phyloP scores from a whole-genome alignment of 768 basidiomycete genomes.

The Leccinum uliginosum region DNA sequence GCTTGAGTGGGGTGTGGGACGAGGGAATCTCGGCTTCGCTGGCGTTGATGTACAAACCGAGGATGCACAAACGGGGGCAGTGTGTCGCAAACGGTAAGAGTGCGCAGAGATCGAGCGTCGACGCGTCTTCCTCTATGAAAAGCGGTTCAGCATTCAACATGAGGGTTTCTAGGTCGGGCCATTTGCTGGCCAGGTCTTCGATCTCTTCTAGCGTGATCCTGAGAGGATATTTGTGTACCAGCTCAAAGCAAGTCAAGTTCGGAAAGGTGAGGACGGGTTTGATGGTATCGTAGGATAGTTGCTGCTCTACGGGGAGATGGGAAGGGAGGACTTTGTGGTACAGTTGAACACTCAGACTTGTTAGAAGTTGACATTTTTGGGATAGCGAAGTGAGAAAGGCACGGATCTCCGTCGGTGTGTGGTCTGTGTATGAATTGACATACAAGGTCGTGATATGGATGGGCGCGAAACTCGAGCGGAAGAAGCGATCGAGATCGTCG shows the following conservation, averaged over 20 bases:
- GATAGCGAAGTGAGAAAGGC: slow-evolving; percentile 42
- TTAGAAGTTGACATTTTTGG: slow-evolving; percentile 46
- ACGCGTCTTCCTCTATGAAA: slow-evolving; percentile 10
- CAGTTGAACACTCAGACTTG: slow-evolving; percentile 38
- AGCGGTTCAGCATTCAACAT: slow-evolving; percentile 47
- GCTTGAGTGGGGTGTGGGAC: slow-evolving; percentile 2
- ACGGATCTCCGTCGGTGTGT: slow-evolving; percentile 39
- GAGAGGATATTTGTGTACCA: slow-evolving; percentile 29
- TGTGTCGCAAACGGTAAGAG: slow-evolving; percentile 38
- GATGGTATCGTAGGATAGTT: slow-evolving; percentile 34
- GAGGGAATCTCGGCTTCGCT: slow-evolving; percentile 17
- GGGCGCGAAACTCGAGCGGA: slow-evolving; percentile 43
- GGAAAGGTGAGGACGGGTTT: slow-evolving; percentile 33
- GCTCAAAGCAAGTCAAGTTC: slow-evolving; percentile 31
- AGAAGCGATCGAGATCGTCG: slow-evolving; percentile 41
- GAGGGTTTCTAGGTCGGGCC: slow-evolving; percentile 43
- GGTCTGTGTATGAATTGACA: slow-evolving; percentile 45
- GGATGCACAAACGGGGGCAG: slow-evolving; percentile 33
- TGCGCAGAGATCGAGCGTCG: slow-evolving; percentile 35
- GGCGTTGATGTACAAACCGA: slow-evolving; percentile 39
- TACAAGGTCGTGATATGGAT: slow-evolving; percentile 47
- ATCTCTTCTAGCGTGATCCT: slow-evolving; percentile 39
- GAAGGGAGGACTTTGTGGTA: slow-evolving; percentile 19
- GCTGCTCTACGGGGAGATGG: slow-evolving; percentile 17
- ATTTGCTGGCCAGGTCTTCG: slow-evolving; percentile 40